Conservation (phyloP, 176 grass and related monocot genomes). For the Bolboschoenus planiculmis region DNA sequence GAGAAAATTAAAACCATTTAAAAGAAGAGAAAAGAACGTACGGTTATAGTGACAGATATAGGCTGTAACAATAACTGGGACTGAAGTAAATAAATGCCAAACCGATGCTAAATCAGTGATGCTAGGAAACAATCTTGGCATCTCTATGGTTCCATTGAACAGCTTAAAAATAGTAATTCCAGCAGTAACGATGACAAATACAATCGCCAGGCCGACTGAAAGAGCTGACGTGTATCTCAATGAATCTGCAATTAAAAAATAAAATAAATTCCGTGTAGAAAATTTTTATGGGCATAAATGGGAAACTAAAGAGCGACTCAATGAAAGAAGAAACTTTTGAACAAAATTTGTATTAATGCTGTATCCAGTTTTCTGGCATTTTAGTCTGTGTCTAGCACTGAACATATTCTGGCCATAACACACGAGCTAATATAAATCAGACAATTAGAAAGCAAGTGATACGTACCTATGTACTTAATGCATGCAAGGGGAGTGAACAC, state of each 20-base stretch:
- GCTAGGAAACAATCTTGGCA: constrained; percentile 71
- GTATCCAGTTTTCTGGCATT: background rate
- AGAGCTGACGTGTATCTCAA: constrained; percentile 79
- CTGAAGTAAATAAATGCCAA: constrained; percentile 78
- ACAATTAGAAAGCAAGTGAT: background rate
- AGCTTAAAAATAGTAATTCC: constrained; percentile 63
- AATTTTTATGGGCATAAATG: background rate
- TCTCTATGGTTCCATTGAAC: constrained; percentile 42
- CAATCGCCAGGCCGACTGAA: constrained; percentile 72
- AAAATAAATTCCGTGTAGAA: background rate
- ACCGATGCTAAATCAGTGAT: constrained; percentile 47
- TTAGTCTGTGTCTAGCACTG: background rate
- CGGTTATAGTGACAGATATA: constrained; percentile 88
- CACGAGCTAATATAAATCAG: background rate
- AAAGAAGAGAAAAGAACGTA: constrained; percentile 15
- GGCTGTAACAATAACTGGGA: constrained; percentile 82
- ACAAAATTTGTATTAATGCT: background rate
- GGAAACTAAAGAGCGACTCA: background rate
- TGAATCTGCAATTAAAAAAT: constrained; percentile 58
- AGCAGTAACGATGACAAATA: constrained; percentile 77
- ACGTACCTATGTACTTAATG: constrained; percentile 77
- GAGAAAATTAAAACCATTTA: background rate
- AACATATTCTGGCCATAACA: background rate
- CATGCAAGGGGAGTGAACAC: constrained; percentile 79
- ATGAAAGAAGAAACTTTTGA: background rate